Conservation (phyloP, 352 stramenopile genomes). For the Ophiocytium majus region DNA sequence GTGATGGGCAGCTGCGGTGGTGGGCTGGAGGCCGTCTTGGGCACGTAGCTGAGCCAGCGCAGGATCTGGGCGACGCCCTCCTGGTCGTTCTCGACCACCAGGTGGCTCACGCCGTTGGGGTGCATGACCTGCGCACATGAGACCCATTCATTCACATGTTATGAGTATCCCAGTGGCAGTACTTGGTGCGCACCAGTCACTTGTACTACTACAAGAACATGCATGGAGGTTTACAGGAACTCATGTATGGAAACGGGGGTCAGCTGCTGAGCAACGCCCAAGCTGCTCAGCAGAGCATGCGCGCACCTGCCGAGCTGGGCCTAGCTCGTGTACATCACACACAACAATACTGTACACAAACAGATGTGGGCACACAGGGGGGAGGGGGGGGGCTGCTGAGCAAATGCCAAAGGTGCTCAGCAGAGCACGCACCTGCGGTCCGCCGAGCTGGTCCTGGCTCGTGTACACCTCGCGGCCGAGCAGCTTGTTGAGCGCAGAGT, state of each 20-base stretch:
- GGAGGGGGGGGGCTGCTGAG: too few relatives aligned
- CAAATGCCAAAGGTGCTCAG: too few relatives aligned
- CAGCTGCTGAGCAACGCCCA: too few relatives aligned
- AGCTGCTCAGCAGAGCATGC: too few relatives aligned
- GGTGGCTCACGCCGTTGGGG: slow-evolving; percentile 97
- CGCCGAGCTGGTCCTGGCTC: slow-evolving; percentile 98
- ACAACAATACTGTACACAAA: too few relatives aligned
- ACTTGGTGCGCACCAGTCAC: too few relatives aligned
- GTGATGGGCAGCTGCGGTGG: slow-evolving; percentile 58
- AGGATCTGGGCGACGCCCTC: slow-evolving; percentile 86
- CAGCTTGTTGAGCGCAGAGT: slow-evolving; percentile 98
- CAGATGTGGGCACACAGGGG: too few relatives aligned
- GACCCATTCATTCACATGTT: too few relatives aligned
- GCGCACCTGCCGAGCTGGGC: slow-evolving; percentile 97
- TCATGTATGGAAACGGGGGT: too few relatives aligned
- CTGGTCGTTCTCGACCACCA: slow-evolving; percentile 94
- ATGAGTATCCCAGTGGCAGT: too few relatives aligned
- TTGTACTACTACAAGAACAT: too few relatives aligned
- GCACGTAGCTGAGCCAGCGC: slow-evolving; percentile 98
- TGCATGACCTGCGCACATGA: slow-evolving; percentile 91
- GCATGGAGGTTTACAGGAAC: too few relatives aligned
- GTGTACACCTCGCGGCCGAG: slow-evolving; percentile 99
- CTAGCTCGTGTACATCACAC: slow-evolving; percentile 98
- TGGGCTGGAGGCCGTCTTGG: slow-evolving; percentile 71
- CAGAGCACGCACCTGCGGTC: slow-evolving; percentile 75